Evolutionary conservation across 2,329 filamentous ascomycete genomes (phyloP), one percentile per base, ranked within the genome.

Genomic region (Clonostachys solani): DNA sequence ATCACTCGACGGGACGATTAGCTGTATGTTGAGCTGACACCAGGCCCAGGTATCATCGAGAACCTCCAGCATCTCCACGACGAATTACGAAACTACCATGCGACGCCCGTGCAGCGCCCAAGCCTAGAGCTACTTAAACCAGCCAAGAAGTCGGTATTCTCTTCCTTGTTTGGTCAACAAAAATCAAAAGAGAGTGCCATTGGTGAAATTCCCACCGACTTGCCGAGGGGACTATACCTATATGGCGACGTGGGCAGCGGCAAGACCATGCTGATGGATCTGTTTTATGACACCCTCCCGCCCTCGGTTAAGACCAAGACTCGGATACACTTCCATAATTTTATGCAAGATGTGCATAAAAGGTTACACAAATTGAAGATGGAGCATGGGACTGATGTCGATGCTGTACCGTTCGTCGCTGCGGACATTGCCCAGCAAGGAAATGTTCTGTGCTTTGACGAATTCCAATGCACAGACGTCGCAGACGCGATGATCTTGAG

Each of bases 191-290:
- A 65, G 58, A 48, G 65, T 49, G 52, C 66, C 55, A 68, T 76
- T 15, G 67, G 69, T 45, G 66, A 70, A 6, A 87, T 95, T 18
- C 84, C 90, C 1, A 67, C 77, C n/a, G 77, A 86, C 52, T 74
- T 96, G 2, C 94, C 94, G 0, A 87, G 89, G 54, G 94, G 94
- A 1, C 70, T 99, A 33, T 99, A 99, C 67, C 86, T 99, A 65
- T 96, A 89, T 60, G 94, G 94, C 49, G 94, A 99, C 64, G 94
- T 99, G 3, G 94, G 94, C 38, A 95, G 90, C 59, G 94, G 94
- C 52, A 99, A 99, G 77, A 99, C 94, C 3, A 99, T 99, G 94
- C 76, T 99, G 62, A 99, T 99, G 94, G 92, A 99, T 63, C 75
- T 99, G 44, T 96, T 97, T 67, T 96, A 92, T 71, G 92, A 97